A percentile compares a stretch with the other conserved stretches of the same genome.
Conservation (phyloP, 768 basidiomycete species). For the Podaxis sp. region DNA sequence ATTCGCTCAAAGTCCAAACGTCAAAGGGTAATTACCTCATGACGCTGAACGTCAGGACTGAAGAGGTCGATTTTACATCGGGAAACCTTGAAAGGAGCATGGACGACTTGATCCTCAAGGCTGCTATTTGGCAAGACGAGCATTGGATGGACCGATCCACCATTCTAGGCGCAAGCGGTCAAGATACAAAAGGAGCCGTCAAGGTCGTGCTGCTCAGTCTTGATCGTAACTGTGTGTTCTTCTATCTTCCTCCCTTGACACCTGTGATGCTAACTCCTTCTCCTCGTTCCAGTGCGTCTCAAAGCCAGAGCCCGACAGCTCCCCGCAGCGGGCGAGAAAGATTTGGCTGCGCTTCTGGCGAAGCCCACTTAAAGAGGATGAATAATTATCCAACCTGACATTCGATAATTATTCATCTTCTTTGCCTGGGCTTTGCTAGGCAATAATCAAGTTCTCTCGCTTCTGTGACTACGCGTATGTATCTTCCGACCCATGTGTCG, state of each 20-base stretch:
- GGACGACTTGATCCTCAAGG: constrained; percentile 93
- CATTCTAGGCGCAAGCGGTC: constrained; percentile 49
- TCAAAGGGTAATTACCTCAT: constrained; percentile 91
- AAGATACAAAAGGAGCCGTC: constrained; percentile 43
- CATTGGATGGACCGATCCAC: constrained; percentile 86
- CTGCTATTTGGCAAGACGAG: constrained; percentile 89
- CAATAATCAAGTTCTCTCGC: neutral
- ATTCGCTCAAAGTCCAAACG: constrained; percentile 90
- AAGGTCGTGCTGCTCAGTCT: constrained; percentile 89
- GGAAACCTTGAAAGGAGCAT: constrained; percentile 64
- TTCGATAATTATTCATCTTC: neutral
- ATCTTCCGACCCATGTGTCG: neutral
- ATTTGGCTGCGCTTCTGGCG: constrained; percentile 66
- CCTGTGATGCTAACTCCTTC: constrained; percentile 12
- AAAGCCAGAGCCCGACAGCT: constrained; percentile 87
- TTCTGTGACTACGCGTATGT: neutral
- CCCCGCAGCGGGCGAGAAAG: constrained; percentile 81
- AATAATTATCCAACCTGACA: neutral
- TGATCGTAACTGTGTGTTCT: constrained; percentile 81
- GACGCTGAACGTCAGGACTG: constrained; percentile 76
- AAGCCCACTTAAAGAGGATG: constrained; percentile 20
- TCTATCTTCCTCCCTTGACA: constrained; percentile 4
- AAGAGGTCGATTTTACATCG: constrained; percentile 71
- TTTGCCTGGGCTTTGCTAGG: neutral
- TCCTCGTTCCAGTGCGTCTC: constrained; percentile 61